Evolutionary conservation across 208 protist species (phyloP).

Genomic region (Trypanosomatidae sp.): DNA sequence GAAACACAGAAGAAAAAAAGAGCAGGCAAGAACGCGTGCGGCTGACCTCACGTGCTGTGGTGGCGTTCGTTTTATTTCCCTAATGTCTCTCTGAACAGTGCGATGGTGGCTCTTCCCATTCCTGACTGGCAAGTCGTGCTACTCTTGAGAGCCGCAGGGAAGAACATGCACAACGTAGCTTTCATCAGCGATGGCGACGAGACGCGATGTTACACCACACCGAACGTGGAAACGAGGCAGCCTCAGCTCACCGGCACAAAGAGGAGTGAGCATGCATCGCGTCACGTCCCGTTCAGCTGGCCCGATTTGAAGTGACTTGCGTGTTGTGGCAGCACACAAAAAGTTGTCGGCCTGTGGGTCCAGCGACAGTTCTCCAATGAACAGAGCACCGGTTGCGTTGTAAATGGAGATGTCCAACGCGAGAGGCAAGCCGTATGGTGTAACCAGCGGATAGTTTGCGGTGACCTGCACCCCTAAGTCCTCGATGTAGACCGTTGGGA

Average conservation of each 20-base stretch:
- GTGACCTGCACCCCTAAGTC: constrained; percentile 30
- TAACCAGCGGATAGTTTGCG: constrained; percentile 37
- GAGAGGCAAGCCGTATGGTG: constrained; percentile 30
- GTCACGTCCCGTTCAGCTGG: constrained; percentile 13
- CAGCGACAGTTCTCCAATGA: constrained; percentile 44
- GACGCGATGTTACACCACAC: constrained; percentile 8
- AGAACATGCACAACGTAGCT: constrained; percentile 32
- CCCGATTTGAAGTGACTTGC: constrained; percentile 38
- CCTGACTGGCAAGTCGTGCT: background rate
- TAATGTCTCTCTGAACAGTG: background rate
- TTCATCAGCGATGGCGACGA: constrained; percentile 22
- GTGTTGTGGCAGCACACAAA: constrained; percentile 33
- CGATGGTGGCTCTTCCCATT: background rate
- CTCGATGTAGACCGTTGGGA: constrained; percentile 49
- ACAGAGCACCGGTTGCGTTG: constrained; percentile 31
- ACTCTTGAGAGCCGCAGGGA: background rate
- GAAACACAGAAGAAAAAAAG: background rate
- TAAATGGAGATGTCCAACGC: constrained; percentile 35
- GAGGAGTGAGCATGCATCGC: constrained; percentile 18
- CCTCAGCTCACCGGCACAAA: constrained; percentile 25
- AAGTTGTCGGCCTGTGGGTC: constrained; percentile 30
- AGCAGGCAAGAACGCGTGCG: background rate
- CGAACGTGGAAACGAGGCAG: constrained; percentile 21
- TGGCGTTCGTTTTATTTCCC: background rate
- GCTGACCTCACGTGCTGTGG: background rate